These are phyloP conservation scores for Nemania sp. DNA, from an alignment of 2,329 filamentous ascomycete species.

Conservation along the genomic window DNA sequence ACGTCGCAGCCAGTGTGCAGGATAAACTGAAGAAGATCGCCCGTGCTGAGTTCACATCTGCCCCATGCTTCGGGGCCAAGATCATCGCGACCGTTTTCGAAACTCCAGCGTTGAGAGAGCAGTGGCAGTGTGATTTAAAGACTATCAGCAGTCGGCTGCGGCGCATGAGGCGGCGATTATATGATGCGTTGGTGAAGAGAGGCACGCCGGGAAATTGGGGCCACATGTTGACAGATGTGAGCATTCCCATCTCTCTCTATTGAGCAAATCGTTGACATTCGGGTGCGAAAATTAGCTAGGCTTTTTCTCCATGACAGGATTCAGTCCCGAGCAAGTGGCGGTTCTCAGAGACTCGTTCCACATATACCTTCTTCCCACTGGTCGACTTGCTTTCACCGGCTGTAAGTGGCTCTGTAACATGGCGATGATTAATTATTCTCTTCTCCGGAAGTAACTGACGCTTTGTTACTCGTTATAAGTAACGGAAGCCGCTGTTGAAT, in stretches of 20 bases:
- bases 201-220: constrained; percentile 38
- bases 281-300: constrained; percentile 37
- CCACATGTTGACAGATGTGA: constrained; percentile 31
- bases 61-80: constrained; percentile 38
- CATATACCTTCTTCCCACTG: constrained; percentile 42
- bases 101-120: constrained; percentile 25
- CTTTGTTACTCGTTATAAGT: no score
- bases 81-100: constrained; percentile 37
- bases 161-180: constrained; percentile 35
- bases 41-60: constrained; percentile 37
- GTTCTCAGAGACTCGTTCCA: constrained; percentile 39
- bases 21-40: constrained; percentile 17
- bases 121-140: constrained; percentile 42
- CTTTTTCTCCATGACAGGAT: constrained; percentile 46
- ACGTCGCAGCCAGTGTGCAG: constrained; percentile 5
- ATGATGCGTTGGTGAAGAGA: constrained; percentile 31
- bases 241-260: not conserved
- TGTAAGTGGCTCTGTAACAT: constrained; percentile 28
- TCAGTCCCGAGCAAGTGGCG: constrained; percentile 38
- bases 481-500: not conserved
- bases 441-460: no score
- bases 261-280: not conserved
- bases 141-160: constrained; percentile 41
- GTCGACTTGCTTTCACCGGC: constrained; percentile 41
- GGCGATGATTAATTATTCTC: not conserved